These are phyloP conservation scores for Eutrema heterophyllum DNA, from an alignment of 345 rosid genomes.

Conservation along the genomic window DNA sequence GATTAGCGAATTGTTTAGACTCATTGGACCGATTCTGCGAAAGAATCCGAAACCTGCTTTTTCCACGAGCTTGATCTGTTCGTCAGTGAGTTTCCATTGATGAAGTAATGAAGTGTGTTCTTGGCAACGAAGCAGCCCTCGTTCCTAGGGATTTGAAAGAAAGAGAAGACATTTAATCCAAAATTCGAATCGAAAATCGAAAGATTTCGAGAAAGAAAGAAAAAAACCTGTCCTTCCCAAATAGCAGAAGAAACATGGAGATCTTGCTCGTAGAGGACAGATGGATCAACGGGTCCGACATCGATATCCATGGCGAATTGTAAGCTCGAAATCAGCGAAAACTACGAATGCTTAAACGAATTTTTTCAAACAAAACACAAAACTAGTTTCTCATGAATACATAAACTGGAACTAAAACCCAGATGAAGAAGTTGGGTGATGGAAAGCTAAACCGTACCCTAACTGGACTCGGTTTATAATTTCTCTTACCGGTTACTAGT, in stretches of 20 bases:
- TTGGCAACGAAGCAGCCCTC: constrained; percentile 72
- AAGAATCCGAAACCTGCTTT: constrained; percentile 65
- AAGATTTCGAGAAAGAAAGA: neutral
- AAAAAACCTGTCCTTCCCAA: constrained; percentile 36
- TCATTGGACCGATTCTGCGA: constrained; percentile 60
- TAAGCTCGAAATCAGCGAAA: neutral
- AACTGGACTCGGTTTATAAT: neutral
- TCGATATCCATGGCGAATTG: constrained; percentile 27
- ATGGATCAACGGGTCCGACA: constrained; percentile 39
- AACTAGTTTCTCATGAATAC: neutral
- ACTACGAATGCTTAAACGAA: neutral
- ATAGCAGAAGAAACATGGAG: constrained; percentile 38
- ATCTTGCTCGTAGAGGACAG: constrained; percentile 31
- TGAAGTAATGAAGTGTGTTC: constrained; percentile 69
- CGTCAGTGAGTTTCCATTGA: constrained; percentile 55
- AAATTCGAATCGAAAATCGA: neutral
- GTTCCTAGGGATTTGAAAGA: constrained; percentile 36
- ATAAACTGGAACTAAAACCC: neutral
- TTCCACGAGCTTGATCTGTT: constrained; percentile 59
- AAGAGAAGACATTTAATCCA: neutral
- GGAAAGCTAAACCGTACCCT: constrained; percentile 1
- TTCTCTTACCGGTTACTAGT: neutral
- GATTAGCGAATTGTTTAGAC: constrained; percentile 59
- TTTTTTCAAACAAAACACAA: neutral
- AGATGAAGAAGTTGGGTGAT: neutral